Conservation (phyloP, 768 basidiomycete genomes). For the Lentinula guzmanii region DNA sequence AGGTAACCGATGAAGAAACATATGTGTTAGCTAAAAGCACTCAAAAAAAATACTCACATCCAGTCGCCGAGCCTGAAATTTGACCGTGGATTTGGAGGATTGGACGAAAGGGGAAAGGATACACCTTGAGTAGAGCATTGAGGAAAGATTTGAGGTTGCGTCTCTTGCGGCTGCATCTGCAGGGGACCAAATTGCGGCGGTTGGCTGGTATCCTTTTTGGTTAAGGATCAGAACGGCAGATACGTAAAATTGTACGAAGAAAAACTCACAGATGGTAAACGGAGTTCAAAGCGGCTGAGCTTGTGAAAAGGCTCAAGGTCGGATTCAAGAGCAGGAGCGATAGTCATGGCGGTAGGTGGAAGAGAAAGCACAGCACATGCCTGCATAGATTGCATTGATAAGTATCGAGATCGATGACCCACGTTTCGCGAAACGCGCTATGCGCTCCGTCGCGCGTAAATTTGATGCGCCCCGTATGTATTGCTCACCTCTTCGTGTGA, state of each 20-base stretch:
- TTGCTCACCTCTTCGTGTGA: slow-evolving; percentile 56
- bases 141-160: slow-evolving; percentile 12
- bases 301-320: slow-evolving; percentile 61
- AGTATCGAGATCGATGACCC: slow-evolving; percentile 17
- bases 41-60: slow-evolving; percentile 40
- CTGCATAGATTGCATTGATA: slow-evolving; percentile 24
- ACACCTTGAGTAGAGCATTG: slow-evolving; percentile 11
- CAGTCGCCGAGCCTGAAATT: slow-evolving; percentile 68
- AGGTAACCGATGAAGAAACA: slow-evolving; percentile 15
- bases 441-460: slow-evolving; percentile 14
- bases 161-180: slow-evolving; percentile 8
- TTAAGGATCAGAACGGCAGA: neutral
- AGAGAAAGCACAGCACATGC: slow-evolving; percentile 51
- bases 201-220: neutral
- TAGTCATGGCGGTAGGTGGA: slow-evolving; percentile 38
- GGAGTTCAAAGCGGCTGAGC: slow-evolving; percentile 36
- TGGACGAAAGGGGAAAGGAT: slow-evolving; percentile 59
- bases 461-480: slow-evolving; percentile 2
- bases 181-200: slow-evolving; percentile 14
- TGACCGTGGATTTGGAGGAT: slow-evolving; percentile 65
- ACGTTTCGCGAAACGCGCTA: slow-evolving; percentile 17
- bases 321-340: slow-evolving; percentile 52
- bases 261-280: slow-evolving; percentile 3
- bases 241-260: neutral
- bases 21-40: slow-evolving; percentile 18